Evolutionary conservation across 352 stramenopile genomes (phyloP), one percentile per base, ranked within the genome.

Genomic region (Pythium diclinum): DNA sequence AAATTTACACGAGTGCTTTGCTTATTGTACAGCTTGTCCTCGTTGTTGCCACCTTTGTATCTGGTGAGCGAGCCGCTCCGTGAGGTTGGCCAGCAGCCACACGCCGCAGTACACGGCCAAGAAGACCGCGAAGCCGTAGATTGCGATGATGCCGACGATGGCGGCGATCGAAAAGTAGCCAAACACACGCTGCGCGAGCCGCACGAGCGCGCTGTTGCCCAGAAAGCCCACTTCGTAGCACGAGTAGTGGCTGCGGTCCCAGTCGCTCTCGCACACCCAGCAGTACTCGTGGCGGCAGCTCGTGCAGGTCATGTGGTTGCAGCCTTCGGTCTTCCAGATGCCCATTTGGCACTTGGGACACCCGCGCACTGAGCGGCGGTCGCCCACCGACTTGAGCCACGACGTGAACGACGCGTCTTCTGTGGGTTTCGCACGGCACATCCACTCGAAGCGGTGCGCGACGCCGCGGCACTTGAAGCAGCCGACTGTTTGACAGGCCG

Each of bases 311-410:
- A 91, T 91, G 71, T 91, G 82, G 58, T 89, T 89, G 65, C 76
- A 83, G 14, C 82, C 82, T 61, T 91, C 83, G 40, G 73, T 84
- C 70, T 89, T 91, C 83, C 83, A 91, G 57, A 91, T 91, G 47
- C 78, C 74, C 73, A 91, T 87, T 11, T 75, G 59, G 51, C 83
- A 91, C 17, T 77, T 69, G 10, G 83, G 83, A 63, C 83, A 89
- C 9, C 68, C 64, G 6, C 83, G 83, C 34, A 91, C 80, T 3
- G 80, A 72, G 11, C 74, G 75, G 10, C 71, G 59, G 32, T 77
- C 73, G 36, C 80, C 80, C 34, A 91, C 75, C 8, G 78, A 88
- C 30, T 73, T 75, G 55, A 88, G 78, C 83, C 83, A 91, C 13
- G 56, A 54, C 36, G 73, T 34, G 59, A 88, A 91, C 40, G 79